Base-by-base conservation (phyloP, 805 yeast species). In the Kluyveromyces dobzhanskii region DNA sequence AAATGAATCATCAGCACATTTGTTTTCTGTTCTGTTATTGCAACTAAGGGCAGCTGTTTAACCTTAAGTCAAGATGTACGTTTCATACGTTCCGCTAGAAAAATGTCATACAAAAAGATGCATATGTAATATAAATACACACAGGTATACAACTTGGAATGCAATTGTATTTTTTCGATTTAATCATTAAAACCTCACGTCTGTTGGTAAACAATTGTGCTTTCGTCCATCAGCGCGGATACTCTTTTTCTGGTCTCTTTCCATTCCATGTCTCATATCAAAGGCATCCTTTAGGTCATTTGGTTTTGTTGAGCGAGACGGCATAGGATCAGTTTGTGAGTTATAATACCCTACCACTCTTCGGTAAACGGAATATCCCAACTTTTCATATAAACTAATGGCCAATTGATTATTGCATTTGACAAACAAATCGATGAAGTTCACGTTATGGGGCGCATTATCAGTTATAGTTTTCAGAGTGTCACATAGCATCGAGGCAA, bases 331-430 rank as follows among this genome's bases (percentile, higher is more conserved):
- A 41, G 66, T 66, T 2, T 63, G 64, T 4, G 66, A 52, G 10
- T 87, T 85, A 57, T 92, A 92, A 55, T 92, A 92, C 0, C 90
- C 90, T 10, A 86, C 76, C 4, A 92, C 97, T 38, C 98, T 63
- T 59, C 98, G 64, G 56, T 70, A 92, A 0, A 87, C 85, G 8
- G 78, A 69, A 54, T 88, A 92, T 0, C 96, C 97, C 40, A 92
- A 59, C 49, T 83, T 81, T 54, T 85, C 90, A 57, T 92, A 92
- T 52, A 92, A 63, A 36, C 75, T 78, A 1, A 86, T 74, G 0
- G 96, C 98, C 40, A 87, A 64, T 4, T 59, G 57, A 56, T 92
- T 92, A 29, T 87, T 82, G 28, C 92, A 86, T 49, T 87, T 81
- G 30, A 92, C 98, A 61, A 87, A 92, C 33, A 92, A 70, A 54